Conservation (phyloP, 2,329 filamentous ascomycete species). For the Fusarium camptoceras region DNA sequence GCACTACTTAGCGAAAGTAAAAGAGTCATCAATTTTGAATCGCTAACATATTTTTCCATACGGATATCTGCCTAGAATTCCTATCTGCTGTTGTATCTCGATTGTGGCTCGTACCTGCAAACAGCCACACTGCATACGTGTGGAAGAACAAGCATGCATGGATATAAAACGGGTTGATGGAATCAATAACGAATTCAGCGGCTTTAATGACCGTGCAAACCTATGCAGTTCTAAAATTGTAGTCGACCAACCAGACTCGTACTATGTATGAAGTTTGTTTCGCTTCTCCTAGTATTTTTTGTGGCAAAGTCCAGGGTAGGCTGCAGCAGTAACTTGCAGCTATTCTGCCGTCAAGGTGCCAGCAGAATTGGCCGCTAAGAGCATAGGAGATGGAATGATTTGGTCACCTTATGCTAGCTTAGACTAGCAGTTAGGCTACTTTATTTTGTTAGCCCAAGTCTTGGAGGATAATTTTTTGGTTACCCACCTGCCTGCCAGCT, state of each 20-base stretch:
- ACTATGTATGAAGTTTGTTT: background rate
- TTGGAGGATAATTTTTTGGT: background rate
- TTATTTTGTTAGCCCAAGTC: background rate
- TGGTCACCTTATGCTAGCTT: background rate
- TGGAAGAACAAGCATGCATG: background rate
- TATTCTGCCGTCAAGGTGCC: background rate
- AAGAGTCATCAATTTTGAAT: conserved; percentile 25
- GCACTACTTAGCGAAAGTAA: conserved; percentile 3
- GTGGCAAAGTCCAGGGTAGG: background rate
- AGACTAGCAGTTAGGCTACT: background rate
- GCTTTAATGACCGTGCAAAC: background rate
- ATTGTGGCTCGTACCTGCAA: background rate
- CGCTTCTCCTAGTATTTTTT: background rate
- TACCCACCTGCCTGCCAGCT: background rate
- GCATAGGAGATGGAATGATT: background rate
- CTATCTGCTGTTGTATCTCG: background rate
- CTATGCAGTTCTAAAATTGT: rapidly evolving
- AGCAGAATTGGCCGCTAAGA: background rate
- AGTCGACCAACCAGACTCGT: background rate
- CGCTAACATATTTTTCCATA: background rate
- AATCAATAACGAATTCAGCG: background rate
- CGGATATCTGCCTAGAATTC: conserved; percentile 15
- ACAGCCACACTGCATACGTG: background rate
- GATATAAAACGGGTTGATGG: background rate
- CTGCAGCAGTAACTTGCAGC: background rate